Base-by-base conservation (phyloP, 1,284 basidiomycete genomes). In the Rhodotorula sp. region DNA sequence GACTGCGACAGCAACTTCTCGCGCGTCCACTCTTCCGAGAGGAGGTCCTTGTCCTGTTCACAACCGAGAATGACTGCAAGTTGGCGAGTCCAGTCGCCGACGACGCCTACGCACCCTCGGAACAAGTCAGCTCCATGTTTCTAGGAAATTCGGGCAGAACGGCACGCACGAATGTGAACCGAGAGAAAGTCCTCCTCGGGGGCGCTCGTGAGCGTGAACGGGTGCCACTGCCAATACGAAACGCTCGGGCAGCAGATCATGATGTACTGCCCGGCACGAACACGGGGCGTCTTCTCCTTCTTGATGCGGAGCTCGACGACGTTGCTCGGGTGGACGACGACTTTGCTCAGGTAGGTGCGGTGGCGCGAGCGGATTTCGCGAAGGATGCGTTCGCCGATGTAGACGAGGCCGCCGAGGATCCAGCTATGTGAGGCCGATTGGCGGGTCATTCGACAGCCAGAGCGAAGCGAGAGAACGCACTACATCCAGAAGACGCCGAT, bases 181-280 rank as follows among this genome's bases (percentile, higher is more conserved):
- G 90, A 92, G 74, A 94, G 87, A 79, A 92, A 94, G 76, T 93
- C 91, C 79, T 93, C 91, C 79, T 93, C 91, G 2, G 91, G 91
- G 0, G 91, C 91, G 10, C 73, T 76, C 24, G 76, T 94, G 73
- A 94, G 86, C 24, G 91, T 94, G 84, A 94, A 94, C 30, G 92
- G 92, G 79, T 94, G 91, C 90, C 92, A 95, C 79, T 94, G 91
- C 85, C 90, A 94, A 83, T 91, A 93, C 17, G 89, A 91, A 49
- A 94, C 83, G 79, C 91, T 90, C 11, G 92, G 92, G 81, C 90
- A 80, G 64, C 79, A 79, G 56, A 94, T 80, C 83, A 93, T 93
- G 79, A 94, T 91, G 81, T 94, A 94, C 62, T 76, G 76, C 0
- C 77, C 77, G 0, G 76, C 65, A 10, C 67, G 56, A 36, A 29